Conservation (phyloP, 371 early-diverging fungal species). For the Mucor velutinosus region DNA sequence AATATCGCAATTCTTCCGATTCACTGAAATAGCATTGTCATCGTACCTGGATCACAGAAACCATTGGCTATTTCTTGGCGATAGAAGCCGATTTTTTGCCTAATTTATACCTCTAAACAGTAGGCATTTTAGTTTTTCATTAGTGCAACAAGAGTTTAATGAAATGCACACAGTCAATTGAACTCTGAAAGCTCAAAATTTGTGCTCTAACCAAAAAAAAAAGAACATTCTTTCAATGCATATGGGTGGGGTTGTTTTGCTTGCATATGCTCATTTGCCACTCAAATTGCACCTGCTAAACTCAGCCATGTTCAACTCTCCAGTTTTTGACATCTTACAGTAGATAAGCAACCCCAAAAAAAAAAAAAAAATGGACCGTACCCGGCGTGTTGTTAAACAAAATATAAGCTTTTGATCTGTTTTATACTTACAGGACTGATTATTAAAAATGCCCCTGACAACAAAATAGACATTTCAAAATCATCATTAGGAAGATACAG, state of each 20-base stretch:
- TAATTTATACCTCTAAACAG: not conserved
- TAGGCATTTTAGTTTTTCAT: not conserved
- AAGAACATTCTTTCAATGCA: not conserved
- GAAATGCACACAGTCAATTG: not conserved
- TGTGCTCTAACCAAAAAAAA: not conserved
- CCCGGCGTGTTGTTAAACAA: not conserved
- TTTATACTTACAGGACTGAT: not conserved
- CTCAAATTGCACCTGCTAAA: not conserved
- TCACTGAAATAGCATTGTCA: not conserved
- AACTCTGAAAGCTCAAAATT: not conserved
- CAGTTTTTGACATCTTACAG: not conserved
- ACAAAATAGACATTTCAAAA: no score
- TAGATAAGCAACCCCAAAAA: not conserved
- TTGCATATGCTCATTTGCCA: not conserved
- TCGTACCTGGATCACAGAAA: no score
- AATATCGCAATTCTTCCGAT: not conserved
- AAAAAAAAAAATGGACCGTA: no score
- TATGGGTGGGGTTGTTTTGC: not conserved
- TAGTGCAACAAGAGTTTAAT: not conserved
- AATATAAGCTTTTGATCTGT: not conserved
- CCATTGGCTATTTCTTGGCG: not conserved
- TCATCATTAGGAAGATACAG: no score
- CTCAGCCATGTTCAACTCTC: not conserved
- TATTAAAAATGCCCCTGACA: no score
- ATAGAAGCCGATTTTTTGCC: not conserved